Conservation (phyloP, 768 basidiomycete species). For the Macrocybe gigantea region DNA sequence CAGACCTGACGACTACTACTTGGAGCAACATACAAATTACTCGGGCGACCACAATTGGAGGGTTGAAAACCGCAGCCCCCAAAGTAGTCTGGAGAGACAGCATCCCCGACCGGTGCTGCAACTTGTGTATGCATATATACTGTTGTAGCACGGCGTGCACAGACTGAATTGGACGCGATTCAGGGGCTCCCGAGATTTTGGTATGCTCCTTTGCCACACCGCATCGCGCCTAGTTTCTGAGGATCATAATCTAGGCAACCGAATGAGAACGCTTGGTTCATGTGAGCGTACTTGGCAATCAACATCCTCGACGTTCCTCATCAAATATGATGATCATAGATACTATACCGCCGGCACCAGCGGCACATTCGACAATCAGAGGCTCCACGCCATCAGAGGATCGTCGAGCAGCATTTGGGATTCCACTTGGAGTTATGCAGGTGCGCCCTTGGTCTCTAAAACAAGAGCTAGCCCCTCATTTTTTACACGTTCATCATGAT, state of each 20-base stretch:
- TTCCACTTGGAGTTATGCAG: slow-evolving; percentile 25
- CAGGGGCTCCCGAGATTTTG: slow-evolving; percentile 28
- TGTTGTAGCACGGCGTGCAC: no score
- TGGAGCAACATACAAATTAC: slow-evolving; percentile 25
- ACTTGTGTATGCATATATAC: slow-evolving; percentile 15
- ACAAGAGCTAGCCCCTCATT: background rate
- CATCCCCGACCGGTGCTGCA: slow-evolving; percentile 22
- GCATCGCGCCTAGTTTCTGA: background rate
- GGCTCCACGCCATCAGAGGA: slow-evolving; percentile 22
- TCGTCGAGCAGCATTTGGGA: slow-evolving; percentile 27
- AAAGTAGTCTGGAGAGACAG: slow-evolving; percentile 24
- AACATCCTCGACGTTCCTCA: no score
- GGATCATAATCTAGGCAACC: slow-evolving; percentile 7
- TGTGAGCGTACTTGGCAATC: slow-evolving; percentile 11
- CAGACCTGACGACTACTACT: slow-evolving; percentile 23
- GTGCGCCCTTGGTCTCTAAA: slow-evolving; percentile 4
- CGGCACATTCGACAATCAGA: slow-evolving; percentile 26
- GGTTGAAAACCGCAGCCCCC: slow-evolving; percentile 29
- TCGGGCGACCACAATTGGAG: slow-evolving; percentile 21
- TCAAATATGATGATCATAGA: slow-evolving; percentile 5
- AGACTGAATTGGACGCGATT: background rate
- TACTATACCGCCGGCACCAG: slow-evolving; percentile 26
- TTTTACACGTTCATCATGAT: background rate
- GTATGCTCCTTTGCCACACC: slow-evolving; percentile 2
- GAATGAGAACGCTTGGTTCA: slow-evolving; percentile 23